Evolutionary conservation across 768 basidiomycete genomes (phyloP).

Genomic region (Amanita rimosa): DNA sequence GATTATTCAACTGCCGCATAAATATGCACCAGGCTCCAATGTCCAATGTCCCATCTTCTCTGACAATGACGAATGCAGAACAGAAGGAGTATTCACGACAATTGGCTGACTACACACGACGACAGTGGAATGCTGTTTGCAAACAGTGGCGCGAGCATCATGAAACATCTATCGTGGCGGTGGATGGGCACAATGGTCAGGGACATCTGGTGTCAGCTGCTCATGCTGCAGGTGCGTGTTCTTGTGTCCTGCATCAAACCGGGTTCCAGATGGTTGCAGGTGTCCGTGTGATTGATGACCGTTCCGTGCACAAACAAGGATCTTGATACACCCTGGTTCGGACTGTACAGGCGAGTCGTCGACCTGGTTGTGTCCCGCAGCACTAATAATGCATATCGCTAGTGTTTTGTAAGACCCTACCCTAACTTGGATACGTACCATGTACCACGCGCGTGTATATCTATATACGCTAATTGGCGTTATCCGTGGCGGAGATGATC

Average conservation of each 20-base stretch:
- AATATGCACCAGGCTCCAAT: neutral
- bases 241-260: neutral
- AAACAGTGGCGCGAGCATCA: neutral
- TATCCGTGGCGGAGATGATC: too few species aligned
- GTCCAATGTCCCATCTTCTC: neutral
- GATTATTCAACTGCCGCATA: too few species aligned
- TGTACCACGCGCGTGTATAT: too few species aligned
- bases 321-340: too few species aligned
- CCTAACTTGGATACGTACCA: too few species aligned
- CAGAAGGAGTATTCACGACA: slow-evolving; percentile 24
- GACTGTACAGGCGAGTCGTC: too few species aligned
- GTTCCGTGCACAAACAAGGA: too few species aligned
- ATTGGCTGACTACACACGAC: slow-evolving; percentile 28
- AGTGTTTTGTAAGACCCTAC: too few species aligned
- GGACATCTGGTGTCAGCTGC: neutral
- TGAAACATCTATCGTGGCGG: neutral
- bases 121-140: slow-evolving; percentile 23
- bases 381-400: too few species aligned
- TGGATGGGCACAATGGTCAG: neutral
- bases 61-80: neutral
- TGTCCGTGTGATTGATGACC: too few species aligned
- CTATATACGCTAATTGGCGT: too few species aligned
- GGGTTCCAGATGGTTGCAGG: neutral
- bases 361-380: too few species aligned
- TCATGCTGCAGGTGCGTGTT: slow-evolving; percentile 1